These are phyloP conservation scores for Xylaria longipes DNA, from an alignment of 495 filamentous ascomycete species.

Conservation along the genomic window DNA sequence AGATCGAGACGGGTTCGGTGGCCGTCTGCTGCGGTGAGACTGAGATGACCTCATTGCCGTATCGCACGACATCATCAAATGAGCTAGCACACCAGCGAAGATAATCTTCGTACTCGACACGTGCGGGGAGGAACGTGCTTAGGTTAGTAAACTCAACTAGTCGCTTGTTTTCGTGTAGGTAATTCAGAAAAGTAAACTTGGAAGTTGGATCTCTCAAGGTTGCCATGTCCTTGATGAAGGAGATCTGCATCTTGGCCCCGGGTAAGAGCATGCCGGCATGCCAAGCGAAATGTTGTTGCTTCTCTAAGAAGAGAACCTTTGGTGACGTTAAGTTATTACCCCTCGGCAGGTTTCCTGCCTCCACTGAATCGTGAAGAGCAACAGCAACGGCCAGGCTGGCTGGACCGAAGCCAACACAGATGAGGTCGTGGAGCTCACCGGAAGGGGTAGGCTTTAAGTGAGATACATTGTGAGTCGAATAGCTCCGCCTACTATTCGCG, in stretches of 20 bases:
- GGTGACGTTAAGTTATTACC: conserved; percentile 51
- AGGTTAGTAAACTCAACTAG: conserved; percentile 90
- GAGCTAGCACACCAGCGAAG: conserved; percentile 87
- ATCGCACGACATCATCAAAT: conserved; percentile 80
- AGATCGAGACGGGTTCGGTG: conserved; percentile 54
- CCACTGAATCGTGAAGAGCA: conserved; percentile 77
- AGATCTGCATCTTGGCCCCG: conserved; percentile 95
- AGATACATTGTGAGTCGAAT: conserved; percentile 30
- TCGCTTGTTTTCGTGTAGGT: conserved; percentile 77
- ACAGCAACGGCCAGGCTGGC: conserved; percentile 93
- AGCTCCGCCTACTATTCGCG: conserved; percentile 24
- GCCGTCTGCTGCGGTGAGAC: conserved; percentile 53
- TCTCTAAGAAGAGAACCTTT: conserved; percentile 84
- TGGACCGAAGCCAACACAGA: conserved; percentile 93
- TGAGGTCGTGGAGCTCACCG: conserved; percentile 74
- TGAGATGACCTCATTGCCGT: conserved; percentile 76
- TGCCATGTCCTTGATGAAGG: conserved; percentile 95
- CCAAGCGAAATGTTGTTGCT: conserved; percentile 84
- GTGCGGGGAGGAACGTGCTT: conserved; percentile 82
- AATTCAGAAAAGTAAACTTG: conserved; percentile 95
- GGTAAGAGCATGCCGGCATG: conserved; percentile 95
- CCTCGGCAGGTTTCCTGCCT: conserved; percentile 46
- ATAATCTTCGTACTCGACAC: conserved; percentile 94
- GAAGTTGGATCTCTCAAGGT: conserved; percentile 86
- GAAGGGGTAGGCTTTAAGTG: conserved; percentile 46